phyloP scores from a whole-genome alignment of 495 filamentous ascomycete species.

The Lophiotrema nucula region DNA sequence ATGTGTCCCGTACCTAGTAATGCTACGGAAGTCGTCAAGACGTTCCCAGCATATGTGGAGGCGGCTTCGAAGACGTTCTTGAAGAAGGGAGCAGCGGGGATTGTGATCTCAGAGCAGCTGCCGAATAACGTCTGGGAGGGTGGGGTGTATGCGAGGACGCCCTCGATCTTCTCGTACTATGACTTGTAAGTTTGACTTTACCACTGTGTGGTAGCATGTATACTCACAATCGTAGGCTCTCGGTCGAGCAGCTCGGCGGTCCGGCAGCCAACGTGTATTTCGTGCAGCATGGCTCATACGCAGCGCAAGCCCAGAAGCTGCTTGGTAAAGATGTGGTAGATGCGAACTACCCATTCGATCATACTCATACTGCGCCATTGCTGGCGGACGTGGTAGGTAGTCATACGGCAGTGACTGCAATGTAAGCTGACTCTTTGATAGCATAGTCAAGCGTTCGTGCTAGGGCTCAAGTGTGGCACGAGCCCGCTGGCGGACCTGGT shows the following conservation, averaged over 20 bases:
- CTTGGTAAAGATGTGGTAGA: slow-evolving; percentile 47
- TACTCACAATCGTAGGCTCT: slow-evolving; percentile 53
- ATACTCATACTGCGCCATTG: slow-evolving; percentile 60
- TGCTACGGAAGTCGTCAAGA: slow-evolving; percentile 46
- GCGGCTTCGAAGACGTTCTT: slow-evolving; percentile 51
- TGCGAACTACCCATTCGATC: slow-evolving; percentile 57
- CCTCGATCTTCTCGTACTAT: slow-evolving; percentile 10
- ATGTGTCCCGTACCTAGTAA: background rate
- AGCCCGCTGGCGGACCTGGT: background rate
- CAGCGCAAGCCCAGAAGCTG: slow-evolving; percentile 49
- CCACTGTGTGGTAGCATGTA: background rate
- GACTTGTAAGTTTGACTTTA: background rate
- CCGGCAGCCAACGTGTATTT: slow-evolving; percentile 47
- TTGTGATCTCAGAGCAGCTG: slow-evolving; percentile 61
- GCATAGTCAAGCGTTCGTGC: no score
- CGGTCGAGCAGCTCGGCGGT: slow-evolving; percentile 51
- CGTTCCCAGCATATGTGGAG: slow-evolving; percentile 57
- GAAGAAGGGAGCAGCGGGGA: slow-evolving; percentile 56
- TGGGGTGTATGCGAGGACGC: slow-evolving; percentile 46
- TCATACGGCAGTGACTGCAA: no score
- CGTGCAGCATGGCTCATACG: slow-evolving; percentile 60
- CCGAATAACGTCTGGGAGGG: slow-evolving; percentile 61
- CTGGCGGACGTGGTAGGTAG: slow-evolving; percentile 50
- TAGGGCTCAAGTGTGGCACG: background rate
- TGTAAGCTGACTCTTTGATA: no score